Evolutionary conservation across 805 yeast species (phyloP).

Genomic region (Helenozyma baotianmanensis): DNA sequence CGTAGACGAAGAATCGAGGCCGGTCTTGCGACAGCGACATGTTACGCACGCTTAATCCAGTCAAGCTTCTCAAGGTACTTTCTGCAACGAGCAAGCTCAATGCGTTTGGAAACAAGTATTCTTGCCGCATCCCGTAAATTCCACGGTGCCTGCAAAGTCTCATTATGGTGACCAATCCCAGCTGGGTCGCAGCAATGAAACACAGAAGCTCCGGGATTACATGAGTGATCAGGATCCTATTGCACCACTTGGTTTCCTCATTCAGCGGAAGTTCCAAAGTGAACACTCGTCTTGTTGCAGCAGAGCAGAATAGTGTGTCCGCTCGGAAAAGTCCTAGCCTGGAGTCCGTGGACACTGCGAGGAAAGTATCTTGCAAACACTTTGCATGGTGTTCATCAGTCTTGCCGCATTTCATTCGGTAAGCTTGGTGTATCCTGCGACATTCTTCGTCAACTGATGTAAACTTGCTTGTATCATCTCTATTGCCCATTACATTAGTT

Average conservation of each 20-base stretch:
- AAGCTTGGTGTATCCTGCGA: conserved; percentile 24
- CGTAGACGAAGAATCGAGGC: conserved; percentile 28
- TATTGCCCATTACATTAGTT: not conserved
- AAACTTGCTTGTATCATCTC: conserved; percentile 15
- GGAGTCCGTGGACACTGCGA: conserved; percentile 12
- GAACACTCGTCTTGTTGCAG: conserved; percentile 10
- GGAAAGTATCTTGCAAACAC: not conserved
- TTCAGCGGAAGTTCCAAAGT: conserved; percentile 1
- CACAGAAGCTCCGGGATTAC: conserved; percentile 34
- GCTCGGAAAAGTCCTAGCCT: conserved; percentile 11
- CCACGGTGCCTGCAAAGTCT: conserved; percentile 35
- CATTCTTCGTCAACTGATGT: conserved; percentile 32
- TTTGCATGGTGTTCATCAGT: no score
- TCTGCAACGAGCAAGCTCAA: conserved; percentile 21
- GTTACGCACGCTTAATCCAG: conserved; percentile 28
- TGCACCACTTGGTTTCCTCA: conserved; percentile 27
- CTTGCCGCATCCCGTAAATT: conserved; percentile 40
- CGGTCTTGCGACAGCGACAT: conserved; percentile 15
- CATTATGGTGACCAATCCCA: conserved; percentile 34
- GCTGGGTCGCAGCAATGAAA: conserved; percentile 33
- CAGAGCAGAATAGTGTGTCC: conserved; percentile 10
- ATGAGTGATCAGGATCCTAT: conserved; percentile 32
- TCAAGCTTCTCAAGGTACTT: conserved; percentile 27
- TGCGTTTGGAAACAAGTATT: conserved; percentile 37
- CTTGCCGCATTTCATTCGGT: conserved; percentile 1